These are phyloP conservation scores for Chlorella sp. DNA, from an alignment of 139 green algal species.

Conservation along the genomic window DNA sequence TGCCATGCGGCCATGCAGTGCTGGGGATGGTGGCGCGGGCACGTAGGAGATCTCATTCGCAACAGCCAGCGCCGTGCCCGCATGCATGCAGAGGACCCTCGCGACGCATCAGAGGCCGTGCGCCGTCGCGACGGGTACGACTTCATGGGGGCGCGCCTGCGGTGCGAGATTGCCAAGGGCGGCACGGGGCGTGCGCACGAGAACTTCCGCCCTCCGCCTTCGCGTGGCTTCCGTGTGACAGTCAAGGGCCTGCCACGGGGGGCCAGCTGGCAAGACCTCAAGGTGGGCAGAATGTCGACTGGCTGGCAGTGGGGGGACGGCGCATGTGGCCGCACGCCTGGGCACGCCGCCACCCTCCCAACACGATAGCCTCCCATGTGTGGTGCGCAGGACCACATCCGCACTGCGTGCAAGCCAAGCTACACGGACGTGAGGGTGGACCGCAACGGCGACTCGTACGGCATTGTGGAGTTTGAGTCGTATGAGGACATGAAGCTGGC, in stretches of 20 bases:
- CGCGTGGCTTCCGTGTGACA: slow-evolving; percentile 35
- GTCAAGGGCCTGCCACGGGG: slow-evolving; percentile 66
- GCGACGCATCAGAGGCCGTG: slow-evolving; percentile 84
- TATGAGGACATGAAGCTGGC: slow-evolving; percentile 45
- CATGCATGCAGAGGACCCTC: slow-evolving; percentile 5
- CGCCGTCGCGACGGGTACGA: slow-evolving; percentile 77
- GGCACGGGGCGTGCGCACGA: neutral
- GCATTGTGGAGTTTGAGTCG: slow-evolving; percentile 44
- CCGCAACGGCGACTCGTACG: slow-evolving; percentile 26
- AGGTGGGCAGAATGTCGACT: no score
- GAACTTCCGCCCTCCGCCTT: slow-evolving; percentile 17
- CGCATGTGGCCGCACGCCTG: no score
- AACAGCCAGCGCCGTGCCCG: no score
- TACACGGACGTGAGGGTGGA: slow-evolving; percentile 69
- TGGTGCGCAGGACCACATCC: slow-evolving; percentile 54
- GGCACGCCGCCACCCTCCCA: no score
- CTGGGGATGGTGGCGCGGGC: no score
- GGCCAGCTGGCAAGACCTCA: slow-evolving; percentile 85
- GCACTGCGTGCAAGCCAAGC: slow-evolving; percentile 50
- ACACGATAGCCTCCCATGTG: no score
- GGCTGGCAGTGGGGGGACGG: no score
- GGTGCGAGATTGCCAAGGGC: slow-evolving; percentile 36
- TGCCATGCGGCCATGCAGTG: no score
- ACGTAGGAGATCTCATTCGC: no score
- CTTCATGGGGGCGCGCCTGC: slow-evolving; percentile 68